A percentile compares a stretch with the other conserved stretches of the same genome.
These are phyloP conservation scores for Leucoagaricus sp. DNA, from an alignment of 1,284 basidiomycete species.

Conservation along the genomic window DNA sequence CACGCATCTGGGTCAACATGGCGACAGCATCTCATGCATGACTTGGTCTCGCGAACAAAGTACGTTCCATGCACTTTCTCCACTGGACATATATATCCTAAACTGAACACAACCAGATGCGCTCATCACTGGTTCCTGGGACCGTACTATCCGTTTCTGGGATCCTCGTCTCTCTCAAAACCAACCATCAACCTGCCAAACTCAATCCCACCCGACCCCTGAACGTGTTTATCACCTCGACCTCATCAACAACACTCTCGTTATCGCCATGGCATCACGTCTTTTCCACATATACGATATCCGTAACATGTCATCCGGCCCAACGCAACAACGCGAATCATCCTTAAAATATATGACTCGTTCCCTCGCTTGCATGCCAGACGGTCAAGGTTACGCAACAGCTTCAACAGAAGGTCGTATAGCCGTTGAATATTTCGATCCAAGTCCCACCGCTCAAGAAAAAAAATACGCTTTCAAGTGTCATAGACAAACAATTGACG, in stretches of 20 bases:
- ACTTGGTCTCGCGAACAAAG: conserved; percentile 55
- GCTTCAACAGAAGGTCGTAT: conserved; percentile 95
- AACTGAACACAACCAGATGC: conserved; percentile 60
- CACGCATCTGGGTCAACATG: conserved; percentile 66
- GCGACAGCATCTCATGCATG: conserved; percentile 65
- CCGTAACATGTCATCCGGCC: conserved; percentile 69
- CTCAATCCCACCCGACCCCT: conserved; percentile 69
- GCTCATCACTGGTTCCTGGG: conserved; percentile 90
- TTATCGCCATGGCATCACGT: conserved; percentile 89
- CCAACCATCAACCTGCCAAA: conserved; percentile 44
- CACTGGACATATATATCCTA: neutral
- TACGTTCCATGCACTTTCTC: conserved; percentile 32
- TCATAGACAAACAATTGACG: conserved; percentile 87
- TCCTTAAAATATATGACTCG: conserved; percentile 96
- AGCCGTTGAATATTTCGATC: conserved; percentile 96
- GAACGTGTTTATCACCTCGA: conserved; percentile 87
- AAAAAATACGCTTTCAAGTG: conserved; percentile 99
- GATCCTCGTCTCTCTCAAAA: conserved; percentile 58
- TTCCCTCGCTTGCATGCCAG: conserved; percentile 87
- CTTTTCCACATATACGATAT: conserved; percentile 88
- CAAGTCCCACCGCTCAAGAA: conserved; percentile 72
- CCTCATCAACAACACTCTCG: conserved; percentile 70
- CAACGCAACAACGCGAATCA: conserved; percentile 84
- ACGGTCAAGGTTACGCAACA: conserved; percentile 92
- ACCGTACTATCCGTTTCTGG: conserved; percentile 86